Evolutionary conservation across 768 basidiomycete genomes (phyloP).

Genomic region (Tubosaeta brunneosetosa): DNA sequence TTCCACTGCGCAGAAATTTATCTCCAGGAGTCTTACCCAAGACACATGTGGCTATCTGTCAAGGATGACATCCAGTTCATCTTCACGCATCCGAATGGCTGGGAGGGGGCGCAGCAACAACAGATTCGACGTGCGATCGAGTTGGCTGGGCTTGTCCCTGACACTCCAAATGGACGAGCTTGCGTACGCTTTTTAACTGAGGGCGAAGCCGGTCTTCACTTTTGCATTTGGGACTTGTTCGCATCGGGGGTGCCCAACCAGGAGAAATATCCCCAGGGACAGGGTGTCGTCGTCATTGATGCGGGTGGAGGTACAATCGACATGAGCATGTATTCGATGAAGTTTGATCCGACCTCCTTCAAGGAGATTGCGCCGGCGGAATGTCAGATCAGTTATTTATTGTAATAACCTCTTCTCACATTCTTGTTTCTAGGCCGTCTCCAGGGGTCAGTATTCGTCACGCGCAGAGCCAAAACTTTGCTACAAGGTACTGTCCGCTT

Average conservation of each 20-base stretch:
- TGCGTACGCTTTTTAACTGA: constrained; percentile 53
- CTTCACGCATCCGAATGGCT: constrained; percentile 58
- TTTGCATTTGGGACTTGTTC: constrained; percentile 39
- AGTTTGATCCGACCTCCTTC: constrained; percentile 28
- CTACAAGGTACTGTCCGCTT: constrained; percentile 27
- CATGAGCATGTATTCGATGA: constrained; percentile 38
- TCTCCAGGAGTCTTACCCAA: constrained; percentile 39
- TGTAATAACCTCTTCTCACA: neutral
- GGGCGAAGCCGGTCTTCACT: constrained; percentile 57
- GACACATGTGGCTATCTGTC: constrained; percentile 42
- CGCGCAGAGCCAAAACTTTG: constrained; percentile 25
- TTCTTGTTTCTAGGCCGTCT: constrained; percentile 28
- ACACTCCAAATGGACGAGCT: constrained; percentile 31
- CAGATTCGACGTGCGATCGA: constrained; percentile 50
- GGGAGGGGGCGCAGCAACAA: constrained; percentile 54
- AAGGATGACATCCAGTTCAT: constrained; percentile 43
- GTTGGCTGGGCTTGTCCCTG: constrained; percentile 44
- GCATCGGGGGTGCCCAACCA: constrained; percentile 9
- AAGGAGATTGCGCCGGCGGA: constrained; percentile 33
- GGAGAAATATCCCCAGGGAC: constrained; percentile 12
- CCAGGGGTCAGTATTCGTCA: constrained; percentile 37
- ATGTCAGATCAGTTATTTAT: constrained; percentile 16
- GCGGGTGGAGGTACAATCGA: constrained; percentile 43
- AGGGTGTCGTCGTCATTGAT: constrained; percentile 42
- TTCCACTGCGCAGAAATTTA: constrained; percentile 39